Base-by-base conservation (phyloP, 352 stramenopile species). In the Pythium graminicola region DNA sequence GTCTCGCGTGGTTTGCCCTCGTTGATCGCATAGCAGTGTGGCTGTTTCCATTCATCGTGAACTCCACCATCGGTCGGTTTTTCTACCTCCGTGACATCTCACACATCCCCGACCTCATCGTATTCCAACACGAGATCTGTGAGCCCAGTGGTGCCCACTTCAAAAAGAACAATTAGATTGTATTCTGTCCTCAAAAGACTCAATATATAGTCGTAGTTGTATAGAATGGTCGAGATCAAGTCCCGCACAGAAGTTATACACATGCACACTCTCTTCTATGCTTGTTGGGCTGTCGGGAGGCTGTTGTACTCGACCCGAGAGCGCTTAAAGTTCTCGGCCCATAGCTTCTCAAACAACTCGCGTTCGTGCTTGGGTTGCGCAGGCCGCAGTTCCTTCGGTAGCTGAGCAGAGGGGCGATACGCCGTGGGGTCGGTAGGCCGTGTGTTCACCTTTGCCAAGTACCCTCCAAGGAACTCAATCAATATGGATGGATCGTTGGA, bases 281-380 rank as follows among this genome's bases (percentile, higher is more conserved):
- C 54, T 24, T 49, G 35, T 17, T 62, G 54, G 8, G 46, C 47
- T 11, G 41, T 55, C 26, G 54, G 48, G 10, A 31, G 1, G 26
- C 31, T 50, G 39, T 57, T 58, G 46, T 93, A 93, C 24, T 91
- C 68, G 24, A 93, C 83, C 23, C 69, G 78, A 23, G 90, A 98
- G 29, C 87, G 70, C 39, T 92, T 86, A 72, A 99, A 98, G 67
- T 99, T 98, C 62, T 99, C 86, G 7, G 87, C 86, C 95, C 95
- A 99, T 72, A 98, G 86, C 73, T 97, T 95, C 70, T 98, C 94
- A 69, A 97, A 98, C 38, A 97, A 85, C 38, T 96, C 86, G 44
- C 95, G 76, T 70, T 98, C 92, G 62, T 97, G 81, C 27, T 85
- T 76, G 7, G 95, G 95, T 64, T 99, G 95, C 9, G 89, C 85